Evolutionary conservation across 805 yeast genomes (phyloP).

Genomic region (Osmozyma mogii): DNA sequence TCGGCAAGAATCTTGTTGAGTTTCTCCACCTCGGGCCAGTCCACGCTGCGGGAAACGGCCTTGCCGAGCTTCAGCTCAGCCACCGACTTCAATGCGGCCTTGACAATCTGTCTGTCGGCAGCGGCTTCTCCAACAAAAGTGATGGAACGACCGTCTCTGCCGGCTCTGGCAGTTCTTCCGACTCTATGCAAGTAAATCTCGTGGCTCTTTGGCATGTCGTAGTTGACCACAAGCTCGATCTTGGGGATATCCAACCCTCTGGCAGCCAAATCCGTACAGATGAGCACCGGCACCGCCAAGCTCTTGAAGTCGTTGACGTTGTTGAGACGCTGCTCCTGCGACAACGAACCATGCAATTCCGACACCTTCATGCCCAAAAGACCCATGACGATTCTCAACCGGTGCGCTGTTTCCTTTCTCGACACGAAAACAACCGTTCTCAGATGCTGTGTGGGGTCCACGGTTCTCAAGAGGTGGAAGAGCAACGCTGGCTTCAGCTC

Average conservation of each 20-base stretch:
- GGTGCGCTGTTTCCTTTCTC: constrained; percentile 86
- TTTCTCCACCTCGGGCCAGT: constrained; percentile 77
- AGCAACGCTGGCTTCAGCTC: constrained; percentile 75
- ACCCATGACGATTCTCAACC: constrained; percentile 68
- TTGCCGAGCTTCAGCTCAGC: constrained; percentile 38
- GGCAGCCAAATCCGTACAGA: constrained; percentile 97
- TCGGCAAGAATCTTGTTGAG: constrained; percentile 53
- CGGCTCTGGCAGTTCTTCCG: constrained; percentile 99
- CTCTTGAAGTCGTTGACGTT: constrained; percentile 78
- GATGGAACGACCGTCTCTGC: constrained; percentile 88
- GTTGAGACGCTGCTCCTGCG: constrained; percentile 88
- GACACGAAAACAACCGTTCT: constrained; percentile 88
- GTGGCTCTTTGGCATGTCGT: constrained; percentile 89
- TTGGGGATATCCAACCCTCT: constrained; percentile 99
- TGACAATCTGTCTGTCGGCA: constrained; percentile 86
- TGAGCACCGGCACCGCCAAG: constrained; percentile 73
- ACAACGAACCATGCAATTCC: constrained; percentile 75
- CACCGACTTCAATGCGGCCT: constrained; percentile 72
- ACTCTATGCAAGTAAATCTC: constrained; percentile 95
- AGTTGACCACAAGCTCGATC: constrained; percentile 89
- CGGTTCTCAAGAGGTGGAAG: constrained; percentile 57
- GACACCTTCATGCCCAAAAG: constrained; percentile 68
- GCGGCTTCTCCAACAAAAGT: constrained; percentile 90
- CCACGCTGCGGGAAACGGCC: constrained; percentile 85
- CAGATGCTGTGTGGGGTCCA: constrained; percentile 55